These are phyloP conservation scores for Triticum turgidum DNA, from an alignment of 176 grass and related monocot species.

Conservation along the genomic window DNA sequence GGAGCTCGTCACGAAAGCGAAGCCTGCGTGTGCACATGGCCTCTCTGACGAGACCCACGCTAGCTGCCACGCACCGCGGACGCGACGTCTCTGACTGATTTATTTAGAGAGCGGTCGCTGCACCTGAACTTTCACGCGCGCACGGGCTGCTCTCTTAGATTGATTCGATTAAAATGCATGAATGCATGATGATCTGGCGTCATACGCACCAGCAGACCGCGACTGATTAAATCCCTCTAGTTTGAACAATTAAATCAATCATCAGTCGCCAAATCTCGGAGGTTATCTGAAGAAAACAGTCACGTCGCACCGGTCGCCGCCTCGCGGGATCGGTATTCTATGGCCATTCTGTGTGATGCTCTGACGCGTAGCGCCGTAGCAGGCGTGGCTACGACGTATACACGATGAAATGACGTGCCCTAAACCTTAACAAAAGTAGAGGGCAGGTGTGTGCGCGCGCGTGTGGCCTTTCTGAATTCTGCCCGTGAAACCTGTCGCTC, in stretches of 20 bases:
- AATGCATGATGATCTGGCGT: too few species aligned
- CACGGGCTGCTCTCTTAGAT: background rate
- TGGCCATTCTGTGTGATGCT: too few species aligned
- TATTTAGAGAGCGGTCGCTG: too few species aligned
- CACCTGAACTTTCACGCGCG: background rate
- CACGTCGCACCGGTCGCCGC: background rate
- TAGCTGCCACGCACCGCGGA: background rate
- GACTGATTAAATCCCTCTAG: background rate
- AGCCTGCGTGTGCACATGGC: background rate
- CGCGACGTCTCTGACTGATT: background rate
- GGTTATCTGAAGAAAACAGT: slow-evolving; percentile 12
- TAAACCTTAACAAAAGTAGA: slow-evolving; percentile 15
- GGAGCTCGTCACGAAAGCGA: background rate
- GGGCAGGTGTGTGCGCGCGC: too few species aligned
- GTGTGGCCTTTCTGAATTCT: background rate
- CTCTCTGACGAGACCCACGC: background rate
- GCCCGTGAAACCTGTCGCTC: background rate
- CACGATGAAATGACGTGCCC: slow-evolving; percentile 9
- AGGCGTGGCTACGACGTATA: too few species aligned
- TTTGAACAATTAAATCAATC: background rate
- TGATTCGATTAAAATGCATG: background rate
- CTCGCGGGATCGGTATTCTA: background rate
- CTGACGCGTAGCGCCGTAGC: too few species aligned
- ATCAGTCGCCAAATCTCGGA: background rate
- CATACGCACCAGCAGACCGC: background rate